phyloP scores from a whole-genome alignment of 108 stramenopile species.

The Cyclotella distinguenda region DNA sequence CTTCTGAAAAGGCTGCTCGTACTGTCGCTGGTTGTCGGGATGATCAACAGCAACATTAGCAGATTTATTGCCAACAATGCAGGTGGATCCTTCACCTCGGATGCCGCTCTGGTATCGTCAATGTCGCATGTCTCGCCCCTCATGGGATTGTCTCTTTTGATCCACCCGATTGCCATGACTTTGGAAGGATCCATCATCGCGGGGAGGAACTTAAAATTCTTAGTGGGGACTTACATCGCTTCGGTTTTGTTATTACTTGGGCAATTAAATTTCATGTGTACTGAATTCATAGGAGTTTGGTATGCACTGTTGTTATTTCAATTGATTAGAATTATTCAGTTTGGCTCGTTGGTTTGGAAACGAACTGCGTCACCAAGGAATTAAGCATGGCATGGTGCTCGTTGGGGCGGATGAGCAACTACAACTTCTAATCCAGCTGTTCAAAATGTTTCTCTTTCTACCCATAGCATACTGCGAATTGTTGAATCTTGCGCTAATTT shows the following conservation, averaged over 20 bases:
- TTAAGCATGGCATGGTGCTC: no score
- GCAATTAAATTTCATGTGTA: slow-evolving; percentile 47
- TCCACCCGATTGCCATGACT: slow-evolving; percentile 81
- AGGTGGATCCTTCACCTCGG: slow-evolving; percentile 37
- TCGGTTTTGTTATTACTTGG: slow-evolving; percentile 53
- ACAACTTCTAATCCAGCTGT: no score
- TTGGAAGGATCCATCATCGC: slow-evolving; percentile 78
- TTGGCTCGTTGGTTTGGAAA: slow-evolving; percentile 25
- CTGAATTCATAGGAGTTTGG: slow-evolving; percentile 67
- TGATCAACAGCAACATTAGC: slow-evolving; percentile 31
- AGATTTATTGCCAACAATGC: slow-evolving; percentile 58
- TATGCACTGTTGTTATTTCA: slow-evolving; percentile 69
- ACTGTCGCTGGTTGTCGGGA: slow-evolving; percentile 21
- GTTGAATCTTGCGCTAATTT: no score
- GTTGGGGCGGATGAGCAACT: no score
- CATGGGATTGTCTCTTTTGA: slow-evolving; percentile 48
- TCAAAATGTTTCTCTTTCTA: no score
- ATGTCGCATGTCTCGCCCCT: slow-evolving; percentile 48
- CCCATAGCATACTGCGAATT: no score
- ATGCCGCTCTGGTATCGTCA: slow-evolving; percentile 47
- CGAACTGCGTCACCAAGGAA: slow-evolving; percentile 12
- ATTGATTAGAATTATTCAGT: slow-evolving; percentile 59
- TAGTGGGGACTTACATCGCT: slow-evolving; percentile 58
- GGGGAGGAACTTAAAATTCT: slow-evolving; percentile 52
- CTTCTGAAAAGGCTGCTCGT: slow-evolving; percentile 37